Evolutionary conservation across 768 basidiomycete genomes (phyloP).

Genomic region (Lyophyllum atratum): DNA sequence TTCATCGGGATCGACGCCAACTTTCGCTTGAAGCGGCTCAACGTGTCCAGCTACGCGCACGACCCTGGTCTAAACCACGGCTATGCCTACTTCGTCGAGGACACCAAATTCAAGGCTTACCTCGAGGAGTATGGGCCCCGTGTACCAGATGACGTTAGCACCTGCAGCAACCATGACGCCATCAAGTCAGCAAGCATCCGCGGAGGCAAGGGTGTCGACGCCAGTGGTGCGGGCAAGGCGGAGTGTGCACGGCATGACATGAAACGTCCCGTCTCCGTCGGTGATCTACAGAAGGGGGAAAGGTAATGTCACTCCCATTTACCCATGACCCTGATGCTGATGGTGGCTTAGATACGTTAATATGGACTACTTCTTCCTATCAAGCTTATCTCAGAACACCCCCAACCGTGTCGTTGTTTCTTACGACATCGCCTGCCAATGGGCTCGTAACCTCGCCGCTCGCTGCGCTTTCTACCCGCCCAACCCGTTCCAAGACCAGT

Average conservation of each 20-base stretch:
- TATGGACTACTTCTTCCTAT: slow-evolving; percentile 28
- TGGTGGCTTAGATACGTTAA: slow-evolving; percentile 13
- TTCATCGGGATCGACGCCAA: slow-evolving; percentile 25
- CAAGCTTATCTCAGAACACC: slow-evolving; percentile 13
- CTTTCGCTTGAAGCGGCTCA: slow-evolving; percentile 18
- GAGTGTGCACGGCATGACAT: slow-evolving; percentile 22
- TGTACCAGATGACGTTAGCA: slow-evolving; percentile 9
- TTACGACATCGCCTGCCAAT: slow-evolving; percentile 33
- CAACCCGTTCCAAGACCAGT: background rate
- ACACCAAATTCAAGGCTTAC: slow-evolving; percentile 10
- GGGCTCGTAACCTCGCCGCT: slow-evolving; percentile 19
- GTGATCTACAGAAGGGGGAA: too few relatives aligned
- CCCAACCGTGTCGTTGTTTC: slow-evolving; percentile 16
- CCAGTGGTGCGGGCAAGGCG: slow-evolving; percentile 12
- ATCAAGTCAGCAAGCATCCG: too few relatives aligned
- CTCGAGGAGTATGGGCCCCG: background rate
- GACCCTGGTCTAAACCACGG: slow-evolving; percentile 19
- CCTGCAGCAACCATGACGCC: slow-evolving; percentile 12
- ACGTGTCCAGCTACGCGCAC: slow-evolving; percentile 10
- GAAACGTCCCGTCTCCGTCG: slow-evolving; percentile 11
- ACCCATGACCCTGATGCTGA: too few relatives aligned
- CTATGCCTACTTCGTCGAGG: slow-evolving; percentile 9
- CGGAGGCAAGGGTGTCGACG: background rate
- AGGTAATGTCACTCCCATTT: too few relatives aligned
- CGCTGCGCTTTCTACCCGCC: slow-evolving; percentile 5